A percentile compares a stretch with the other conserved stretches of the same genome.
phyloP scores from a whole-genome alignment of 441 rosid species.

The Arabidopsis hybrid region DNA sequence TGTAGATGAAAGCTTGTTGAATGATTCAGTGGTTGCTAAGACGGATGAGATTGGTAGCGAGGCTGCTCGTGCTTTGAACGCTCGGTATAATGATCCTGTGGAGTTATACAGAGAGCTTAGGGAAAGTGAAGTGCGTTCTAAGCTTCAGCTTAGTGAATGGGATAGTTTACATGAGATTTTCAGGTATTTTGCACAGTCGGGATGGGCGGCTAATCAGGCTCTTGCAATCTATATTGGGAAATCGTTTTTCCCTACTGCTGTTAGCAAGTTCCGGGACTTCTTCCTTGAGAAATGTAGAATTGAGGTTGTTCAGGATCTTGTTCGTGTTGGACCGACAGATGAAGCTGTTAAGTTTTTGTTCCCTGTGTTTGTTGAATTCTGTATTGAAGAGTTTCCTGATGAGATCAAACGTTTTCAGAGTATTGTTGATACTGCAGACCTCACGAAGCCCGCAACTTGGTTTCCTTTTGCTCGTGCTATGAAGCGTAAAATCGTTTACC shows the following conservation, averaged over 20 bases:
- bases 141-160: constrained; percentile 50
- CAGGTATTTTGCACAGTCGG: constrained; percentile 56
- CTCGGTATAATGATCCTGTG: constrained; percentile 35
- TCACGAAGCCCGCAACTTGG: constrained; percentile 91
- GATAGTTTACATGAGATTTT: constrained; percentile 62
- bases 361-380: constrained; percentile 84
- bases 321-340: constrained; percentile 69
- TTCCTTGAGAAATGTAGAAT: constrained; percentile 58
- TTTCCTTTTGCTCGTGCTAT: constrained; percentile 93
- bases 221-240: constrained; percentile 80
- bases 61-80: constrained; percentile 34
- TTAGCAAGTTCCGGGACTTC: constrained; percentile 53
- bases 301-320: constrained; percentile 55
- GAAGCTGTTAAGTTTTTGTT: constrained; percentile 76
- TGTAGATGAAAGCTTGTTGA: constrained; percentile 55
- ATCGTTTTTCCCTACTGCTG: constrained; percentile 86
- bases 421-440: constrained; percentile 78
- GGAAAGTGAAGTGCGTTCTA: constrained; percentile 45
- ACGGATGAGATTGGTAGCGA: constrained; percentile 16
- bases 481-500: constrained; percentile 88
- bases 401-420: constrained; percentile 71
- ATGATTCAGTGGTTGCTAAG: constrained; percentile 31
- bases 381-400: constrained; percentile 75
- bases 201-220: constrained; percentile 89
- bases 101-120: constrained; percentile 35